Base-by-base conservation (phyloP, 495 filamentous ascomycete genomes). In the Thermothielavioides terrestris region DNA sequence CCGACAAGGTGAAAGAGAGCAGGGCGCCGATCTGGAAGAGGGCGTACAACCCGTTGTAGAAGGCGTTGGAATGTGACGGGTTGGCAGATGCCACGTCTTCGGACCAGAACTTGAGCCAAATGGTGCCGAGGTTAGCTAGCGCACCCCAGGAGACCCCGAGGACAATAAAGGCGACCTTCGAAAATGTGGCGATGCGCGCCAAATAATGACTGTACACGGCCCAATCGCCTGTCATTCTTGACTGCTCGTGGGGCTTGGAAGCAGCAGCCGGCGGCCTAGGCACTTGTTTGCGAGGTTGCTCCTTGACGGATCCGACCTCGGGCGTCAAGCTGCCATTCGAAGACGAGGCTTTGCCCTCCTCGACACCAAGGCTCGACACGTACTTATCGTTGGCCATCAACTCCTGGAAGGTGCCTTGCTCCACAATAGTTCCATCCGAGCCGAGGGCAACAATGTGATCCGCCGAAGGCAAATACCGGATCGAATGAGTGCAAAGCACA, bases 361-460 rank as follows among this genome's bases (percentile, higher is more conserved):
- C 32, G 25, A 63, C 27, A 3, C 48, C 54, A 0, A 60, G 57
- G 22, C 38, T 51, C 14, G 46, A 39, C 1, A 60, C 57, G 20
- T 63, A 63, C 37, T 53, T 49, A 27, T 53, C 40, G 20, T 60
- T 60, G n/a, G 46, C 50, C 21, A 57, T 37, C 8, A 63, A 36
- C 36, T 57, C 49, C n/a, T 48, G 46, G 25, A 63, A 63, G 6
- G 35, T 63, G 4, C 60, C 60, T 27, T 63, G 60, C 30, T 63
- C 60, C 6, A 60, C 54, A 15, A 63, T 48, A 9, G 36, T 52
- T 1, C 60, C 60, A 1, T 54, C 57, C 3, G 27, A 17, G 0
- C 60, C 60, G 1, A 63, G 57, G 4, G 57, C 57, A 17, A 63
- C 42, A 10, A 63, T 85, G 27, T 73, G 62, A 54, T 86, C 79